Evolutionary conservation across 1,284 basidiomycete species (phyloP).

Genomic region (Austroboletus novae-zelandiae): DNA sequence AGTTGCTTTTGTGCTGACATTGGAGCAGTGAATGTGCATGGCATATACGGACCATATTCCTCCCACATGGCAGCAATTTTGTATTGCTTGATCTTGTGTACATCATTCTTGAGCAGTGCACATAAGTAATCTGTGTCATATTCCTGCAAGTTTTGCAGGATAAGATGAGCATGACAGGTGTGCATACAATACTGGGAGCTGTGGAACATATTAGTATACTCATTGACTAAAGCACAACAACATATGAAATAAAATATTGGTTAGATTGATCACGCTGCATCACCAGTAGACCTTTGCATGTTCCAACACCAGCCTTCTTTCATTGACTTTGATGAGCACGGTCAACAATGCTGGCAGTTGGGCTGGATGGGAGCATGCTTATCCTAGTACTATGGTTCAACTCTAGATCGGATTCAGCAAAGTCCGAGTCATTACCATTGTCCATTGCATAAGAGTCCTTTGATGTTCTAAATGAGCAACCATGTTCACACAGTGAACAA

Average conservation of each 20-base stretch:
- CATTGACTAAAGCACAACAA: neutral
- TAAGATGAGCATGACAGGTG: neutral
- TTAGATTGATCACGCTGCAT: neutral
- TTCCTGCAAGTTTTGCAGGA: neutral
- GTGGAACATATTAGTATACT: neutral
- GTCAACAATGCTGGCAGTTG: no score
- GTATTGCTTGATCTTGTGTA: neutral
- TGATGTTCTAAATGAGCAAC: no score
- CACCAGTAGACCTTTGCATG: constrained; percentile 2
- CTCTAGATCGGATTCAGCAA: no score
- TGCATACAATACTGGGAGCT: neutral
- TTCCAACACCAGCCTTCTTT: no score
- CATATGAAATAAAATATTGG: neutral
- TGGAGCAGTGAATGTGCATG: constrained; percentile 16
- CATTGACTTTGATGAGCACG: no score
- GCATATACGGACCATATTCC: constrained; percentile 22
- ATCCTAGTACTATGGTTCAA: no score
- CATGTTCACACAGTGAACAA: no score
- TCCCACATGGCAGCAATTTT: constrained; percentile 1
- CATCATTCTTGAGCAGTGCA: constrained; percentile 16
- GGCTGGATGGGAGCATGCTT: no score
- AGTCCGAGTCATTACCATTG: no score
- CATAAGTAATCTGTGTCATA: constrained; percentile 11
- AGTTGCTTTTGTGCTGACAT: constrained; percentile 15
- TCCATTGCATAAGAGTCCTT: no score